Percentiles rank a stretch among this genome's conserved stretches.
Evolutionary conservation across 2,329 filamentous ascomycete genomes (phyloP).

Genomic region (Neophaeococcomyces mojaviensis): DNA sequence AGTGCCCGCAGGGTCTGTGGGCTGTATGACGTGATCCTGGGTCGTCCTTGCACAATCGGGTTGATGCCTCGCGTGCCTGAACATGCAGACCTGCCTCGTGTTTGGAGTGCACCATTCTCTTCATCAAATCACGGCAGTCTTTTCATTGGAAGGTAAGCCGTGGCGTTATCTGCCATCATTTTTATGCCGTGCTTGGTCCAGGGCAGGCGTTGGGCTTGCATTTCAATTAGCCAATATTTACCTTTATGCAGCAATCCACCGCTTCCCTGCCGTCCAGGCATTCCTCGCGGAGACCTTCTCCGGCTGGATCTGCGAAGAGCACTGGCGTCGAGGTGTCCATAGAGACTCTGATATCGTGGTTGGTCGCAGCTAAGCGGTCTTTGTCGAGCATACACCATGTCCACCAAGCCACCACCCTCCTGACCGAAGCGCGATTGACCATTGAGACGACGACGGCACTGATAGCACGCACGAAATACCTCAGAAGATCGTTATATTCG

Average conservation of each 20-base stretch:
- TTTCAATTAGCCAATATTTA: neutral
- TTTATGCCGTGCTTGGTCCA: too few species aligned
- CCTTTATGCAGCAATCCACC: constrained; percentile 2
- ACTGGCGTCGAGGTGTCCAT: constrained; percentile 30
- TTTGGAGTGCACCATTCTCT: too few species aligned
- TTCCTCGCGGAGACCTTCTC: constrained; percentile 3
- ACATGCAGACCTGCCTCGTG: neutral
- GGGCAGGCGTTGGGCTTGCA: neutral
- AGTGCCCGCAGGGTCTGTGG: neutral
- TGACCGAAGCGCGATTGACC: constrained; percentile 64
- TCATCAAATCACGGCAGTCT: too few species aligned
- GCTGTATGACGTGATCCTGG: neutral
- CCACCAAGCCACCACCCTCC: constrained; percentile 78
- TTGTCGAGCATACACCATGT: constrained; percentile 77
- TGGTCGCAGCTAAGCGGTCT: constrained; percentile 80
- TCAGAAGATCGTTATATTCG: constrained; percentile 52
- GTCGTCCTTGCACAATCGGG: neutral
- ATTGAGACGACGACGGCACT: constrained; percentile 74
- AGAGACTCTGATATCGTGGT: constrained; percentile 73
- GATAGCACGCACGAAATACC: constrained; percentile 60
- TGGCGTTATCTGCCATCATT: too few species aligned
- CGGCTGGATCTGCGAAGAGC: constrained; percentile 1
- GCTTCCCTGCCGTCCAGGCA: constrained; percentile 4
- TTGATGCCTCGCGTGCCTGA: neutral
- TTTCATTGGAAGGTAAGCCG: too few species aligned